Evolutionary conservation across 2,329 filamentous ascomycete genomes (phyloP).

Genomic region (Fusarium verrucosum): DNA sequence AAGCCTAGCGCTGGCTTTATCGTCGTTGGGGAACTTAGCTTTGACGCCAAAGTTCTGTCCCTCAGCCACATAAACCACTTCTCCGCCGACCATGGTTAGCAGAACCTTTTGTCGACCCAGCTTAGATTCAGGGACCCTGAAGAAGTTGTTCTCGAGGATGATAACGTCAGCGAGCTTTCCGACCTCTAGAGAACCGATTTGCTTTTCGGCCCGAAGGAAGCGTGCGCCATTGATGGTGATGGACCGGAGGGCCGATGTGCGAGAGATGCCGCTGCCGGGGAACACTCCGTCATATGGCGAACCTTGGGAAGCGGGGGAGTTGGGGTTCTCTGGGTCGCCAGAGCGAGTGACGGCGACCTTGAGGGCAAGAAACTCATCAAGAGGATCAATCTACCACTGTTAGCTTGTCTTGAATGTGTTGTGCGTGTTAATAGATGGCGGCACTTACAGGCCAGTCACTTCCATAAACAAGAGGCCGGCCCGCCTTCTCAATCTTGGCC

Average conservation of each 20-base stretch:
- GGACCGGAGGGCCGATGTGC: slow-evolving; percentile 31
- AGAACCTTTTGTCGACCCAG: slow-evolving; percentile 40
- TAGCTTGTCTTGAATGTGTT: background rate
- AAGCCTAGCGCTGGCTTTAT: slow-evolving; percentile 19
- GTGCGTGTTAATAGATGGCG: no score
- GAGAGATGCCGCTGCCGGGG: slow-evolving; percentile 37
- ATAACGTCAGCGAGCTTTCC: slow-evolving; percentile 44
- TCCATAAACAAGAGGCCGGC: slow-evolving; percentile 37
- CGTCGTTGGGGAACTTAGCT: slow-evolving; percentile 41
- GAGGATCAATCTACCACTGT: slow-evolving; percentile 39
- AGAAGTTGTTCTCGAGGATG: slow-evolving; percentile 41
- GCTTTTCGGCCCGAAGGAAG: slow-evolving; percentile 40
- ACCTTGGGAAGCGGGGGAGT: slow-evolving; percentile 39
- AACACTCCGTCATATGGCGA: slow-evolving; percentile 33
- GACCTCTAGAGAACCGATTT: slow-evolving; percentile 41
- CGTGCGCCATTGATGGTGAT: slow-evolving; percentile 40
- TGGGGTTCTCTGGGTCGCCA: slow-evolving; percentile 41
- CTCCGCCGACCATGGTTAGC: slow-evolving; percentile 43
- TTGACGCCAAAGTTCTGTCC: slow-evolving; percentile 37
- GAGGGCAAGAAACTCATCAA: slow-evolving; percentile 43
- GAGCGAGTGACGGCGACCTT: slow-evolving; percentile 43
- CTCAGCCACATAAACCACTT: slow-evolving; percentile 41
- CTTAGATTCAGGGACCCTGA: slow-evolving; percentile 38
- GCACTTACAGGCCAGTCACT: slow-evolving; percentile 44
- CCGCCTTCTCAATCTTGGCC: slow-evolving; percentile 28